Base-by-base conservation (phyloP, 73 alveolate species). In the Blepharisma stoltei region DNA sequence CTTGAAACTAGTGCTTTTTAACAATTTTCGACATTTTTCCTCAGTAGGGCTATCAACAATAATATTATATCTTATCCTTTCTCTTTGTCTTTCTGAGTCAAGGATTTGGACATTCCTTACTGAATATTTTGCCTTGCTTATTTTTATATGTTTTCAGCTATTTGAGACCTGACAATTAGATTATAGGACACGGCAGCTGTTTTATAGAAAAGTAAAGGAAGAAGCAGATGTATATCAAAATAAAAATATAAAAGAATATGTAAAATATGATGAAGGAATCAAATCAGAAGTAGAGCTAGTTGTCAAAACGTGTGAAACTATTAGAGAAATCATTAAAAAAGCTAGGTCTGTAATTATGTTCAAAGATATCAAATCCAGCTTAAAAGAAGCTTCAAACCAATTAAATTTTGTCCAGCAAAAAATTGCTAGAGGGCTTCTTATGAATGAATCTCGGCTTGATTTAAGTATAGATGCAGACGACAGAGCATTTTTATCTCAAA, bases 281-380 rank as follows among this genome's bases (percentile, higher is more conserved):
- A n/a, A 60, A 20, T 14, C 73, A 60, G 73, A 60, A 25, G 23
- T 38, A 60, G 73, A 60, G 4, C 45, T 60, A 20, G n/a, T 60
- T 2, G 23, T 60, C 37, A n/a, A 60, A 60, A 9, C 73, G 0
- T 60, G 73, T 5, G 73, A 60, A 8, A 69, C 11, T 7, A 43
- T 69, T 2, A 69, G n/a, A 46, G 45, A 38, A n/a, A 38, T 43
- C 38, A 18, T 69, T 18, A 46, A 69, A 46, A n/a, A 69, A 9
- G 79, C 60, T 69, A 9, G 55, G 11, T 46, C 67, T 37, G 9
- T 69, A 53, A 69, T 69, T 38, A 37, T 69, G 23, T 69, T 69
- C 60, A 69, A 44, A 69, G 79, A 69, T 25, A 69, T 46, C 21
- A 69, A 69, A 69, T 11, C 11, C 11, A 44, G 27, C 46, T 25